Conservation (phyloP, 169 alveolate genomes). For the Babesia ovis region DNA sequence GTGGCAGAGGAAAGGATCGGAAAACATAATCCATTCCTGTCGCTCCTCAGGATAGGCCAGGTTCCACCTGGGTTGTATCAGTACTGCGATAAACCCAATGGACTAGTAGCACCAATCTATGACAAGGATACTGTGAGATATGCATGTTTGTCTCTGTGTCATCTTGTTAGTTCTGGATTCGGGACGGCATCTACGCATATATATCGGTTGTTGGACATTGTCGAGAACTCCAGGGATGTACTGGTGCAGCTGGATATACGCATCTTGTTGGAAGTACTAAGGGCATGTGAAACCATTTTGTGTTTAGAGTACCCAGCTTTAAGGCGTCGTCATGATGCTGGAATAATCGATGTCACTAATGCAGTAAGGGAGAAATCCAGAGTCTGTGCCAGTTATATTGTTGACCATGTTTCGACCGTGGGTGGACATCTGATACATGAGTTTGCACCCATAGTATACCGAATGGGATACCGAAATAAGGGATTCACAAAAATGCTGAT, state of each 20-base stretch:
- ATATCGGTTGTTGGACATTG: conserved; percentile 17
- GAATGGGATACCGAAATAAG: neutral
- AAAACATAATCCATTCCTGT: conserved; percentile 2
- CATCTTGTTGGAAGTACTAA: neutral
- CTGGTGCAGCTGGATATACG: neutral
- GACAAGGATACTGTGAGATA: conserved; percentile 3
- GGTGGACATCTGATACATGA: neutral
- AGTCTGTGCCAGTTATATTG: neutral
- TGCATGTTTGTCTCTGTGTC: conserved; percentile 11
- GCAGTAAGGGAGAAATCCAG: conserved; percentile 4
- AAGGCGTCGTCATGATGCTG: neutral
- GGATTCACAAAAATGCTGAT: conserved; percentile 5
- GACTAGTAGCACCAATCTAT: neutral
- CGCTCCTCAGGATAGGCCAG: neutral
- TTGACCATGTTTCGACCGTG: neutral
- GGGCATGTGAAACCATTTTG: conserved; percentile 8
- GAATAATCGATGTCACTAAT: neutral
- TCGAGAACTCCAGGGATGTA: conserved; percentile 8
- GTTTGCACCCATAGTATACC: conserved; percentile 2
- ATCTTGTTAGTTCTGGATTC: conserved; percentile 5
- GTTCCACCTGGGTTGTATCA: neutral
- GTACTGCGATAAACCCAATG: neutral
- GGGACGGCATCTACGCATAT: conserved; percentile 6
- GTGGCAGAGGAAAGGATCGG: conserved; percentile 5
- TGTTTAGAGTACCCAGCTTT: neutral